Conservation (phyloP, 2,329 filamentous ascomycete genomes). For the Fusarium continuum region DNA sequence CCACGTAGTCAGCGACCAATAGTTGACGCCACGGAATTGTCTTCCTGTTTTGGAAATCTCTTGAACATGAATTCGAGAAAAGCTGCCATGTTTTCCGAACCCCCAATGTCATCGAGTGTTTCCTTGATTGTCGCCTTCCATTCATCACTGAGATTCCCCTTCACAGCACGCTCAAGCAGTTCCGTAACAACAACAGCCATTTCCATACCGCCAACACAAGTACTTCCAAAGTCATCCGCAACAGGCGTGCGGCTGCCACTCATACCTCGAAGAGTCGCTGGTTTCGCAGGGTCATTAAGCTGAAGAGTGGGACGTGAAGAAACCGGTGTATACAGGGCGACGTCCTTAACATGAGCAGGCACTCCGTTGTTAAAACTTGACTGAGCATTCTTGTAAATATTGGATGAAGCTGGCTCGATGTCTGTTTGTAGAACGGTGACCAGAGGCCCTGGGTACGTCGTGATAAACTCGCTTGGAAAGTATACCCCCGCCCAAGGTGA, state of each 20-base stretch:
- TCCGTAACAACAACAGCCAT: conserved; percentile 21
- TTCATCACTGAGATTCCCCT: background rate
- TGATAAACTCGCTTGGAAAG: background rate
- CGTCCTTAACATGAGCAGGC: background rate
- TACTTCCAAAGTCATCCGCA: conserved; percentile 6
- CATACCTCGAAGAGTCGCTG: conserved; percentile 9
- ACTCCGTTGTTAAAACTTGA: background rate
- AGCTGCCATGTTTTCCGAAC: conserved; percentile 15
- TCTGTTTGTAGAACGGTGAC: background rate
- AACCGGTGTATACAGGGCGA: background rate
- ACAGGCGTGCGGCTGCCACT: conserved; percentile 3
- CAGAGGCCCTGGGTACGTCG: conserved; percentile 2
- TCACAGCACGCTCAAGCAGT: conserved; percentile 1
- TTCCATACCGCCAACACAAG: conserved; percentile 18
- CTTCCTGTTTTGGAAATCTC: conserved; percentile 2
- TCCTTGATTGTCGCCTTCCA: conserved; percentile 13
- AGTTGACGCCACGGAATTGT: background rate
- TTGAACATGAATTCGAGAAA: conserved; percentile 10
- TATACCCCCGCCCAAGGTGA: conserved; percentile 10
- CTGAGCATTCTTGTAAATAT: background rate
- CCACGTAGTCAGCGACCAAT: conserved; percentile 15
- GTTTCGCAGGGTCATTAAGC: background rate
- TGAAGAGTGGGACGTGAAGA: background rate
- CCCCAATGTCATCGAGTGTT: conserved; percentile 15
- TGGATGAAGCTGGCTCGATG: background rate